A percentile compares a stretch with the other conserved stretches of the same genome.
Conservation (phyloP, 768 basidiomycete genomes). For the Coprinellus micaceus region DNA sequence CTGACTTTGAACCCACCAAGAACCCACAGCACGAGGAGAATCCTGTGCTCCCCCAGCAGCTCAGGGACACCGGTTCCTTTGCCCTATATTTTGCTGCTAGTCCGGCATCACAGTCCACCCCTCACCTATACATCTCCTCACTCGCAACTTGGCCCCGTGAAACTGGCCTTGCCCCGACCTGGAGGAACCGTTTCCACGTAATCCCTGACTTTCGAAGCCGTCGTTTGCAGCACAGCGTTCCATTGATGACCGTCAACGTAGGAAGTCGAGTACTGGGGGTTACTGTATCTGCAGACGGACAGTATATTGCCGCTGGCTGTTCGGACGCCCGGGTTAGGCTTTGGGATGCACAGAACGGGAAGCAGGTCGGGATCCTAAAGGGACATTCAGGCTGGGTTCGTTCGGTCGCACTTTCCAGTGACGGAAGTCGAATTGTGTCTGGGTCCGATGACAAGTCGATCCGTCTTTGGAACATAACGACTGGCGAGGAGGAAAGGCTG, state of each 20-base stretch:
- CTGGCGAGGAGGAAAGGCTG: background rate
- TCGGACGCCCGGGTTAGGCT: conserved; percentile 16
- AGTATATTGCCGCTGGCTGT: conserved; percentile 4
- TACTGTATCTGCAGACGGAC: too few species aligned
- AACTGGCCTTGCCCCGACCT: conserved; percentile 1
- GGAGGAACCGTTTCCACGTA: conserved; percentile 11
- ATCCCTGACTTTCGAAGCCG: conserved; percentile 11
- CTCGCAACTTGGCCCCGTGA: conserved; percentile 18
- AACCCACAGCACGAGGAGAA: background rate
- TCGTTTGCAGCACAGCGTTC: background rate
- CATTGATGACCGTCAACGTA: conserved; percentile 9
- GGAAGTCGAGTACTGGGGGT: background rate
- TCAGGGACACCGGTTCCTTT: conserved; percentile 15
- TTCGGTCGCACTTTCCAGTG: conserved; percentile 18
- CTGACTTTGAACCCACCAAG: background rate
- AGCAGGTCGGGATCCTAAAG: background rate
- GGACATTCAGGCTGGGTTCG: conserved; percentile 12
- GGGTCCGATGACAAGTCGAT: conserved; percentile 15
- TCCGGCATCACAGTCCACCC: conserved; percentile 15
- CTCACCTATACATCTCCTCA: conserved; percentile 22
- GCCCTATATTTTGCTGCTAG: conserved; percentile 16
- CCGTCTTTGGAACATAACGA: conserved; percentile 17
- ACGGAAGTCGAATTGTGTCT: conserved; percentile 14
- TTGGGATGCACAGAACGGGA: conserved; percentile 11
- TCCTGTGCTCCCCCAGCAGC: background rate